These are phyloP conservation scores for Pseudogymnoascus sp. DNA, from an alignment of 2,329 filamentous ascomycete species.

Conservation along the genomic window DNA sequence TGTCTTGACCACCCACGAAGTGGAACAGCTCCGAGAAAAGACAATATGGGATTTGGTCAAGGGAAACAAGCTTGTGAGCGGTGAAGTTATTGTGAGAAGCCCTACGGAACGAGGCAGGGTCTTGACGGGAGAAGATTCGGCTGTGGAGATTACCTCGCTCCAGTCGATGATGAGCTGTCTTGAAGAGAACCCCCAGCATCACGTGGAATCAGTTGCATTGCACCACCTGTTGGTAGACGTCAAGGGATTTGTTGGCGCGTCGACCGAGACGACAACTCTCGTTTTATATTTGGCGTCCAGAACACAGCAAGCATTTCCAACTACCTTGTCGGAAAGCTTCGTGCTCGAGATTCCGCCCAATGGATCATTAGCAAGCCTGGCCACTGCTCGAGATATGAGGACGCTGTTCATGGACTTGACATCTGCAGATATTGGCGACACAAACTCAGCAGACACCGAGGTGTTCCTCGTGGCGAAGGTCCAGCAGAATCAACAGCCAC, in stretches of 20 bases:
- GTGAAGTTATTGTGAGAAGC: slow-evolving; percentile 91
- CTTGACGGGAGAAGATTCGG: slow-evolving; percentile 84
- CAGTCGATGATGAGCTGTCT: slow-evolving; percentile 96
- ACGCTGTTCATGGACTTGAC: slow-evolving; percentile 85
- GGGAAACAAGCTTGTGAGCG: slow-evolving; percentile 88
- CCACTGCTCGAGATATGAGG: slow-evolving; percentile 61
- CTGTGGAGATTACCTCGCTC: slow-evolving; percentile 80
- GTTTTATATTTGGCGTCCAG: slow-evolving; percentile 72
- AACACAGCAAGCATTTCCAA: slow-evolving; percentile 51
- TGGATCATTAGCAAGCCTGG: slow-evolving; percentile 58
- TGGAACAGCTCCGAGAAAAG: slow-evolving; percentile 70
- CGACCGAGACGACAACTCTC: slow-evolving; percentile 66
- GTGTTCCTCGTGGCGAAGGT: slow-evolving; percentile 81
- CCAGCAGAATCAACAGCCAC: slow-evolving; percentile 23
- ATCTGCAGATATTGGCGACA: slow-evolving; percentile 43
- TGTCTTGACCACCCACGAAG: slow-evolving; percentile 80
- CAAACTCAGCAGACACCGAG: slow-evolving; percentile 56
- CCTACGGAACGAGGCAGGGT: slow-evolving; percentile 75
- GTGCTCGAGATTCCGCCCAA: slow-evolving; percentile 68
- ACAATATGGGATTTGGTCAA: slow-evolving; percentile 93
- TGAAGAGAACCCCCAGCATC: slow-evolving; percentile 65
- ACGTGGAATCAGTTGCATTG: slow-evolving; percentile 57
- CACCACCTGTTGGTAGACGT: slow-evolving; percentile 81
- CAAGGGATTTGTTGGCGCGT: slow-evolving; percentile 69
- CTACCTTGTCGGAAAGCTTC: slow-evolving; percentile 74